Evolutionary conservation across 2,329 filamentous ascomycete genomes (phyloP).

Genomic region (Alternaria incomplexa): DNA sequence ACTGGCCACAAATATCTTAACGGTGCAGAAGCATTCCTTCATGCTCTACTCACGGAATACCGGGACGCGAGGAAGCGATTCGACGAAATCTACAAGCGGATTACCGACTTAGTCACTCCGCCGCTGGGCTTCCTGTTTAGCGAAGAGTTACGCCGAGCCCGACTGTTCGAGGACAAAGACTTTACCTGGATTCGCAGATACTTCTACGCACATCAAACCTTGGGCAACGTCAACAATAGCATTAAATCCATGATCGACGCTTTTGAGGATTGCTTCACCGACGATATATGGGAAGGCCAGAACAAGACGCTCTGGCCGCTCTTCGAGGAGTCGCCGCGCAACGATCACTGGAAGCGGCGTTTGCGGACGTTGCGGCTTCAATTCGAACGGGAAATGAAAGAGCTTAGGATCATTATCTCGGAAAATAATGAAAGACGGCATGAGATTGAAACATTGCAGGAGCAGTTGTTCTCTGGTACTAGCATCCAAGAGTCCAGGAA

Average conservation of each 20-base stretch:
- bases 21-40: slow-evolving; percentile 67
- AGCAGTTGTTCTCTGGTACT: slow-evolving; percentile 69
- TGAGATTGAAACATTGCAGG: slow-evolving; percentile 63
- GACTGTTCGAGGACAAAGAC: slow-evolving; percentile 66
- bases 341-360: slow-evolving; percentile 57
- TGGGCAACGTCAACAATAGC: slow-evolving; percentile 65
- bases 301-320: slow-evolving; percentile 64
- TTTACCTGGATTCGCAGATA: slow-evolving; percentile 68
- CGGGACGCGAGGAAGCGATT: slow-evolving; percentile 66
- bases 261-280: slow-evolving; percentile 64
- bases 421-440: slow-evolving; percentile 62
- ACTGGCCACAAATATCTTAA: slow-evolving; percentile 63
- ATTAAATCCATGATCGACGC: slow-evolving; percentile 65
- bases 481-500: slow-evolving; percentile 66
- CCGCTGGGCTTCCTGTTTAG: slow-evolving; percentile 67
- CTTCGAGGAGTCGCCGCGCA: slow-evolving; percentile 54
- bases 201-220: slow-evolving; percentile 68
- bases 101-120: slow-evolving; percentile 66
- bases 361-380: slow-evolving; percentile 57
- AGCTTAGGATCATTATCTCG: slow-evolving; percentile 56
- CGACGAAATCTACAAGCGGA: slow-evolving; percentile 61
- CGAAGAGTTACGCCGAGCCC: slow-evolving; percentile 60
- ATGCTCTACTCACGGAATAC: slow-evolving; percentile 65
- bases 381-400: slow-evolving; percentile 59
- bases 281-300: slow-evolving; percentile 64